Conservation (phyloP, 139 green algal species). For the Zygnema cylindricum region DNA sequence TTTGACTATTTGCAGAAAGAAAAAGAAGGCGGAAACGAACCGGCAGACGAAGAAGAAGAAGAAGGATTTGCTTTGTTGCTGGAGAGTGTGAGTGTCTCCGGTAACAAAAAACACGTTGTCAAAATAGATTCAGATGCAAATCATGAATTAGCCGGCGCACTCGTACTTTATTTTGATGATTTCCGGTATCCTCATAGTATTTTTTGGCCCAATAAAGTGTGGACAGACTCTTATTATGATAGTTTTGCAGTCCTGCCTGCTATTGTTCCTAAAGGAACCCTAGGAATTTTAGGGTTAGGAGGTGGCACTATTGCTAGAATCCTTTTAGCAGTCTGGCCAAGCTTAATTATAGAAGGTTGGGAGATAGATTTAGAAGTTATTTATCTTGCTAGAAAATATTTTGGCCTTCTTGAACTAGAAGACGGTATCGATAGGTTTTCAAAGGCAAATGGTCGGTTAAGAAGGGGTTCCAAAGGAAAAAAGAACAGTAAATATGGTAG, state of each 20-base stretch:
- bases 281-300: slow-evolving; percentile 23
- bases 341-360: slow-evolving; percentile 15
- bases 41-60: no score
- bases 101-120: background rate
- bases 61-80: background rate
- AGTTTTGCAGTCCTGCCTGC: background rate
- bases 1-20: no score
- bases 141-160: background rate
- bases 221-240: slow-evolving; percentile 31
- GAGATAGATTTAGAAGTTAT: slow-evolving; percentile 25
- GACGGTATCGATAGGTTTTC: no score
- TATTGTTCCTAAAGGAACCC: background rate
- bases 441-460: no score
- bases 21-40: no score
- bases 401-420: slow-evolving; percentile 9
- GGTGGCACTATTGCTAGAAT: slow-evolving; percentile 19
- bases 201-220: background rate
- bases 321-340: background rate
- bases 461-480: no score
- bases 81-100: background rate
- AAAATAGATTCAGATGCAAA: background rate
- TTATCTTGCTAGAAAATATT: slow-evolving; percentile 6
- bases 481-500: background rate
- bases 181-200: background rate
- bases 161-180: slow-evolving; percentile 1